phyloP scores from a whole-genome alignment of 2,329 filamentous ascomycete species.

The Hypoxylon sp. region DNA sequence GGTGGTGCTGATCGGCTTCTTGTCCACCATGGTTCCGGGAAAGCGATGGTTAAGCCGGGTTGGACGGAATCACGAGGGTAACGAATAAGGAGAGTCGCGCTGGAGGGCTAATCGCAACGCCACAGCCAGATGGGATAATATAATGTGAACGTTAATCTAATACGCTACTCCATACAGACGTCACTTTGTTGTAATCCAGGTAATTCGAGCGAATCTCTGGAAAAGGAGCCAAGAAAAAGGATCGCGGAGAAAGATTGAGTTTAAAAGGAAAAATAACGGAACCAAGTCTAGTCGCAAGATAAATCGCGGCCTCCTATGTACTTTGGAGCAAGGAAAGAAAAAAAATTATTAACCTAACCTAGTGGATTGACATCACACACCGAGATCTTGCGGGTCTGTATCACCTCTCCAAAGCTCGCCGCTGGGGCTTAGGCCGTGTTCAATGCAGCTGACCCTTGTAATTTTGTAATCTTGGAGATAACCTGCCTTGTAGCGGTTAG shows the following conservation, averaged over 20 bases:
- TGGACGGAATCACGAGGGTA: constrained; percentile 14
- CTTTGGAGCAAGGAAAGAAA: constrained; percentile 13
- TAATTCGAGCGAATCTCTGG: not conserved
- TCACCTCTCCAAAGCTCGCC: not conserved
- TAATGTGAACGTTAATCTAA: not conserved
- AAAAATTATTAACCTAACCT: no score
- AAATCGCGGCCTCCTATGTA: constrained; percentile 16
- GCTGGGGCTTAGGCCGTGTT: not conserved
- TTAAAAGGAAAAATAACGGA: constrained; percentile 7
- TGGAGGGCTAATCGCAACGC: not conserved
- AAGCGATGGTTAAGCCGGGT: constrained; percentile 3
- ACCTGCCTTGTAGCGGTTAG: constrained; percentile 27
- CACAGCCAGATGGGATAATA: constrained; percentile 12
- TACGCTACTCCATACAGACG: constrained; percentile 17
- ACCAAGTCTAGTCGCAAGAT: constrained; percentile 19
- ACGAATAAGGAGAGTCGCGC: not conserved
- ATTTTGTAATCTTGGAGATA: constrained; percentile 23
- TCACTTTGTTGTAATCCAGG: not conserved
- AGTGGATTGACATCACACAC: constrained; percentile 37
- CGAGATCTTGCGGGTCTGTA: not conserved
- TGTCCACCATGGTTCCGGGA: constrained; percentile 37
- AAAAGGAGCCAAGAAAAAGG: not conserved
- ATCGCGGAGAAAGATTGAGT: not conserved
- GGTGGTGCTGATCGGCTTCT: constrained; percentile 31
- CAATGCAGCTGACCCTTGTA: constrained; percentile 17